These are phyloP conservation scores for Trichoderma brevicompactum DNA, from an alignment of 2,329 filamentous ascomycete species.

Conservation along the genomic window DNA sequence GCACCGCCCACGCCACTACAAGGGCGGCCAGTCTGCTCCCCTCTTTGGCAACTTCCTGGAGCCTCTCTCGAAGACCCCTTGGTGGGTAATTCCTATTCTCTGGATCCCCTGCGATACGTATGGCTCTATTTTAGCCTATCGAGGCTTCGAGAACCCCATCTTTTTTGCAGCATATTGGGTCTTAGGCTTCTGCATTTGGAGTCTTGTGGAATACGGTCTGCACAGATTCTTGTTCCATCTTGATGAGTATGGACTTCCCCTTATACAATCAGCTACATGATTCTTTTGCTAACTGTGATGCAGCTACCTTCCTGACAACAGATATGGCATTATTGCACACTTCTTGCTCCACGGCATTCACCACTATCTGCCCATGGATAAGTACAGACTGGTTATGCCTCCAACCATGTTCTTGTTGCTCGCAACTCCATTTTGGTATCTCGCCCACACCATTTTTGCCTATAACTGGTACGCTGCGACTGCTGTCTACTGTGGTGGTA, in stretches of 20 bases:
- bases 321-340: constrained; percentile 81
- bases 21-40: constrained; percentile 86
- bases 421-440: constrained; percentile 87
- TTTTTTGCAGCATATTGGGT: constrained; percentile 65
- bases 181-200: constrained; percentile 80
- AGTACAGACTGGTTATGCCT: constrained; percentile 95
- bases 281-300: constrained; percentile 38
- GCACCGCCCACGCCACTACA: constrained; percentile 94
- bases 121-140: constrained; percentile 67
- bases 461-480: constrained; percentile 84
- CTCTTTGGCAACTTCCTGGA: constrained; percentile 99
- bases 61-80: constrained; percentile 91
- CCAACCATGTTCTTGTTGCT: constrained; percentile 83
- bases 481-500: constrained; percentile 81
- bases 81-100: constrained; percentile 83
- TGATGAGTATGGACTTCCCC: constrained; percentile 69
- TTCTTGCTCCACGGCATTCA: constrained; percentile 97
- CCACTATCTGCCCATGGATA: constrained; percentile 99
- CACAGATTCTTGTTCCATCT: constrained; percentile 94
- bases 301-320: constrained; percentile 88
- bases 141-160: constrained; percentile 59
- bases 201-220: constrained; percentile 83
- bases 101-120: constrained; percentile 85
- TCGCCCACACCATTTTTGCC: constrained; percentile 81
- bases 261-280: not conserved